A percentile compares a stretch with the other conserved stretches of the same genome.
Evolutionary conservation across 1,284 basidiomycete species (phyloP).

Genomic region (Rhodotorula sp.): DNA sequence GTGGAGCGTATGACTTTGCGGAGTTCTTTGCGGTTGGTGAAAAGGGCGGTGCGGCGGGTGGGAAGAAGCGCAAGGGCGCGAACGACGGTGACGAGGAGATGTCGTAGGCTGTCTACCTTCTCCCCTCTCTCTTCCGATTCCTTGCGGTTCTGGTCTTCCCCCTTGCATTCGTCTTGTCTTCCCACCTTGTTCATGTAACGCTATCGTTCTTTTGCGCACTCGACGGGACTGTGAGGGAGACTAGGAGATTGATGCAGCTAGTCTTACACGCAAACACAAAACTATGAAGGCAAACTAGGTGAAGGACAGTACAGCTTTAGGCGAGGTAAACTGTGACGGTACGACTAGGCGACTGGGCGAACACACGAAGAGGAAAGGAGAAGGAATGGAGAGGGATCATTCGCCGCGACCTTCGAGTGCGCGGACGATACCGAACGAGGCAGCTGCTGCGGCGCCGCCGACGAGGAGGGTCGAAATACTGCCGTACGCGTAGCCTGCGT

Average conservation of each 20-base stretch:
- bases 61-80: not conserved
- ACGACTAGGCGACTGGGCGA: not conserved
- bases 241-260: not conserved
- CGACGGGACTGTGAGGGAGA: not conserved
- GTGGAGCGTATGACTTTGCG: conserved; percentile 8
- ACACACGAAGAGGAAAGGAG: not conserved
- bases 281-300: too few relatives aligned
- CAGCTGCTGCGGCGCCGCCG: conserved; percentile 82
- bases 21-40: conserved; percentile 11
- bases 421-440: conserved; percentile 80
- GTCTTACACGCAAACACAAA: too few relatives aligned
- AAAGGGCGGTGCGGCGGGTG: not conserved
- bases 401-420: conserved; percentile 57
- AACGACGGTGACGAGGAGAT: conserved; percentile 4
- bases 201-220: not conserved
- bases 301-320: too few relatives aligned
- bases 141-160: not conserved
- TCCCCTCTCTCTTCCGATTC: not conserved
- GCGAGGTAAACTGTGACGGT: too few relatives aligned
- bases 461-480: conserved; percentile 84
- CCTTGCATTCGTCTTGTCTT: not conserved
- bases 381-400: not conserved
- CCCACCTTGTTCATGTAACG: not conserved
- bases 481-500: conserved; percentile 67
- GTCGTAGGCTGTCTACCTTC: not conserved